phyloP scores from a whole-genome alignment of 495 filamentous ascomycete genomes.

The Jackrogersella minutella region DNA sequence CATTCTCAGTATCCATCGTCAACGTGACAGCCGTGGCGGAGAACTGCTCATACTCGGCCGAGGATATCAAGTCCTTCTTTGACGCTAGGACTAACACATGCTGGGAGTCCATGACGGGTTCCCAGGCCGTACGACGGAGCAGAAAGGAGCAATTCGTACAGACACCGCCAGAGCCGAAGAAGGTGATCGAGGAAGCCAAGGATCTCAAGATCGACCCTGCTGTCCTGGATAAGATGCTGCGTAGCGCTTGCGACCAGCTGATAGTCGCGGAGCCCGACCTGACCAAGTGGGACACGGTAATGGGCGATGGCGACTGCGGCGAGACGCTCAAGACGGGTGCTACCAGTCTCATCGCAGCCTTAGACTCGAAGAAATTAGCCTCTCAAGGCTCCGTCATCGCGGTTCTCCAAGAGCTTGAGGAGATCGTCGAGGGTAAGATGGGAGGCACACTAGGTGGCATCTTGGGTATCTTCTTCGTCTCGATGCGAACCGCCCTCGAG shows the following conservation, averaged over 20 bases:
- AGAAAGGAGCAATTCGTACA: conserved; percentile 55
- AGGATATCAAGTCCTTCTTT: conserved; percentile 62
- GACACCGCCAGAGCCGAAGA: conserved; percentile 44
- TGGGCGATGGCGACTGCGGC: conserved; percentile 73
- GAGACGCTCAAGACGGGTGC: conserved; percentile 64
- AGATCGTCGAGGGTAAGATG: conserved; percentile 66
- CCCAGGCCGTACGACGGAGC: conserved; percentile 46
- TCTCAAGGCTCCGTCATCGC: conserved; percentile 58
- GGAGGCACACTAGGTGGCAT: conserved; percentile 69
- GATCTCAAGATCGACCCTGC: conserved; percentile 54
- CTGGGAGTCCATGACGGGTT: conserved; percentile 56
- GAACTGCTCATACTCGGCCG: conserved; percentile 52
- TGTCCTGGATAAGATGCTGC: conserved; percentile 59
- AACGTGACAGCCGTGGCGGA: conserved; percentile 61
- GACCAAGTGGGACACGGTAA: conserved; percentile 68
- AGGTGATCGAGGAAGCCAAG: conserved; percentile 45
- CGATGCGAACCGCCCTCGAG: conserved; percentile 58
- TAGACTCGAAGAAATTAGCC: conserved; percentile 45
- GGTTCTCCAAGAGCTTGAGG: conserved; percentile 61
- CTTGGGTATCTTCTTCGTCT: conserved; percentile 66
- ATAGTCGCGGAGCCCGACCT: conserved; percentile 65
- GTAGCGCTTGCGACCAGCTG: conserved; percentile 58
- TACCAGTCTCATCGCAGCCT: conserved; percentile 50
- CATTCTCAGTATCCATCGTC: conserved; percentile 66
- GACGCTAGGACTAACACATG: conserved; percentile 63